Base-by-base conservation (phyloP, 768 basidiomycete genomes). In the Termitomyces sp. region DNA sequence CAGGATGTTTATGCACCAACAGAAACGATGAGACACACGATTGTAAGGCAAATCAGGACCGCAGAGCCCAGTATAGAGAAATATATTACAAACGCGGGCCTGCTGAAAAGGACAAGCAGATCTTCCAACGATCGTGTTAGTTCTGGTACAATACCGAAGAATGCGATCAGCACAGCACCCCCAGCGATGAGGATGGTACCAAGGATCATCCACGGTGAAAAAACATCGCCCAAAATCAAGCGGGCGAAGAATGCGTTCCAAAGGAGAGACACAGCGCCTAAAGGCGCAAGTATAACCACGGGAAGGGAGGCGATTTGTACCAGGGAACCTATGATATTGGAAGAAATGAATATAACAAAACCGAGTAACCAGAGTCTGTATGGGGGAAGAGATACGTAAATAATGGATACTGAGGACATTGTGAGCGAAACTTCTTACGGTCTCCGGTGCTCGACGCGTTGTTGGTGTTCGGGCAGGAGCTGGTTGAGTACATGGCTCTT, bases 191-290 rank as follows among this genome's bases (percentile, higher is more conserved):
- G 79, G 47, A 91, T 74, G 2, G 94, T 96, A 55, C 92, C 94
- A n/a, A 92, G 74, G 49, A 92, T 76, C 84, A 94, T 91, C 80
- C 87, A 91, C 1, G 82, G 82, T 5, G 92, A 92, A 74, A 96
- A 94, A 25, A 85, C 80, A 70, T 97, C 94, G 11, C 91, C 92
- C 12, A 96, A 82, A 45, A 96, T 81, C 45, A 96, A 68, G 36
- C 86, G 82, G 15, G 94, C 94, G 69, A 96, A 95, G 68, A 96
- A 84, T 4, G 94, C 94, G 71, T 98, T 98, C 91, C 91, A 96
- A 34, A 98, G 83, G 34, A 98, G 83, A 2, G 91, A 94, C 36
- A 96, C 91, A 0, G 94, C 95, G 11, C 95, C 95, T 4, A 98
- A 82, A 0, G 95, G 95, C 0, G 94, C 95, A 56, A 98, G 88